Conservation (phyloP, 306 rosid species). For the Pterocarpus macrocarpus region DNA sequence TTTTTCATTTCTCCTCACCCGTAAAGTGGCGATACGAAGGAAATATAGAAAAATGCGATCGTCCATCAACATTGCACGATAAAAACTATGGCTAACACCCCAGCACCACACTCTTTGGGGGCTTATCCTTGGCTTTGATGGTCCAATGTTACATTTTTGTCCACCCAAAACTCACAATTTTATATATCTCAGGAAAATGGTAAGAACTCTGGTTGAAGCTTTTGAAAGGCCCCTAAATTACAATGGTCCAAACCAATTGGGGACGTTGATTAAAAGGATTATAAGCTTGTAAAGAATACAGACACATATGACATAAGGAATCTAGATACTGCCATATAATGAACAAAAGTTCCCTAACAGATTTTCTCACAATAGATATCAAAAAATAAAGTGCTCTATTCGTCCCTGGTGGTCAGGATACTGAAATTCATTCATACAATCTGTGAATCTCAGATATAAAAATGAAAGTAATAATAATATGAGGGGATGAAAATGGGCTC, state of each 20-base stretch:
- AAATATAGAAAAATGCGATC: no score
- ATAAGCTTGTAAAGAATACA: not conserved
- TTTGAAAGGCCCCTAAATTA: not conserved
- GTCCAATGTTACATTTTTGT: no score
- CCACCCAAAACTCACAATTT: no score
- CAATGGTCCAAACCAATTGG: not conserved
- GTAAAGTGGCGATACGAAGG: no score
- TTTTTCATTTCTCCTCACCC: no score
- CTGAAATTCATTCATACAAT: conserved; percentile 23
- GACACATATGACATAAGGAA: not conserved
- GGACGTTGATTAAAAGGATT: not conserved
- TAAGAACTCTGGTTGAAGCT: not conserved
- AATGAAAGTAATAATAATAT: not conserved
- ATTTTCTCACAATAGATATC: not conserved
- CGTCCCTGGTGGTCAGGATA: not conserved
- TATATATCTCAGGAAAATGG: not conserved
- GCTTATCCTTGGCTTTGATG: no score
- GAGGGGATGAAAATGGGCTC: not conserved
- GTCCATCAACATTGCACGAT: no score
- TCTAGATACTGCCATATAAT: not conserved
- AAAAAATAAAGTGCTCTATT: not conserved
- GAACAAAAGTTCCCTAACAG: not conserved
- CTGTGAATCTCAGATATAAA: not conserved
- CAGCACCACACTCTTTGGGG: no score
- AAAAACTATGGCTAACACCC: no score